A percentile compares a stretch with the other conserved stretches of the same genome.
Evolutionary conservation across 2,329 filamentous ascomycete genomes (phyloP).

Genomic region (Lasiodiplodia theobromae): DNA sequence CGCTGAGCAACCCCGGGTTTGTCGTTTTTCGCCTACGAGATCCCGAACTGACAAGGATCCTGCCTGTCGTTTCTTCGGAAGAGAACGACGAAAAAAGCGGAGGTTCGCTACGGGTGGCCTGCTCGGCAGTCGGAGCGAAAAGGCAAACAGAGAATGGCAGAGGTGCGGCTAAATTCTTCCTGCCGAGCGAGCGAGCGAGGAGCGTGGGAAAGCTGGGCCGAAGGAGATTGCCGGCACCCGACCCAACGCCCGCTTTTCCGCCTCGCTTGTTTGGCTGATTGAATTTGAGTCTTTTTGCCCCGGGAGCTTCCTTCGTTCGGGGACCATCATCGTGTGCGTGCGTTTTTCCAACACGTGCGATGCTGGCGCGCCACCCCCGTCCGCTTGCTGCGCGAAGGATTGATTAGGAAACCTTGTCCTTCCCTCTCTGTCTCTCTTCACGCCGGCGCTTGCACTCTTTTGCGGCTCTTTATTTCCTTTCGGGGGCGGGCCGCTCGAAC

Average conservation of each 20-base stretch:
- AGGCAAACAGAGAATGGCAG: too few relatives aligned
- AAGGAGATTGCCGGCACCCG: not conserved
- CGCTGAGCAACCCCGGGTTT: not conserved
- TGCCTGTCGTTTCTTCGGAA: not conserved
- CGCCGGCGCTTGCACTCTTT: not conserved
- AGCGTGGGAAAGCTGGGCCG: too few relatives aligned
- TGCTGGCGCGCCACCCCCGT: too few relatives aligned
- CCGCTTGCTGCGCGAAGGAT: too few relatives aligned
- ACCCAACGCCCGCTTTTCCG: too few relatives aligned
- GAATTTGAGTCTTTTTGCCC: too few relatives aligned
- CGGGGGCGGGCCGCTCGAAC: too few relatives aligned
- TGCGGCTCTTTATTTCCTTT: not conserved
- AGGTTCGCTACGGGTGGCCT: not conserved
- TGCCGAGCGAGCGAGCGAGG: not conserved
- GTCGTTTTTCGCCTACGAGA: not conserved
- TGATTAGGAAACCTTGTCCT: too few relatives aligned
- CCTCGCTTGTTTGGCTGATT: too few relatives aligned
- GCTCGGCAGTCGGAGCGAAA: not conserved
- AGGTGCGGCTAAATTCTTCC: not conserved
- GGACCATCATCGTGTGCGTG: not conserved
- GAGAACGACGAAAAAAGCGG: not conserved
- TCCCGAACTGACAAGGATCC: not conserved
- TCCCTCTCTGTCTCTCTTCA: too few relatives aligned
- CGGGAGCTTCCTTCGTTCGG: too few relatives aligned
- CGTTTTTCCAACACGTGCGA: too few relatives aligned